A percentile compares a stretch with the other conserved stretches of the same genome.
phyloP scores from a whole-genome alignment of 2,329 filamentous ascomycete species.

The Pyrenochaeta sp. region DNA sequence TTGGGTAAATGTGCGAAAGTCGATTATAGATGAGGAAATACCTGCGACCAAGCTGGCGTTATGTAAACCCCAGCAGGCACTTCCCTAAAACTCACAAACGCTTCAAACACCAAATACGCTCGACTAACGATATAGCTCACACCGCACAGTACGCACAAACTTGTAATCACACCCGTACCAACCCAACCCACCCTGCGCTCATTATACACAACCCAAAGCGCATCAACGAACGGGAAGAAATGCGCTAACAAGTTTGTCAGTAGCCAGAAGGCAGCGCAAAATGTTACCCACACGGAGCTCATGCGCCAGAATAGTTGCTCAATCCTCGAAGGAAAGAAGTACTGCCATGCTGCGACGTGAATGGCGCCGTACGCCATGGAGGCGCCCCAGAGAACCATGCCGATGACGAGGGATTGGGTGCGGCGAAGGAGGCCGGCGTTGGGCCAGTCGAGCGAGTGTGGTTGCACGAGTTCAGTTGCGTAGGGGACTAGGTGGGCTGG shows the following conservation, averaged over 20 bases:
- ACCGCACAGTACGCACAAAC: too few species aligned
- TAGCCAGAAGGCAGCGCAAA: constrained; percentile 28
- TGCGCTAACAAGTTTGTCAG: constrained; percentile 20
- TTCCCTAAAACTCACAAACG: too few species aligned
- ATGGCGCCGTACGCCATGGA: constrained; percentile 32
- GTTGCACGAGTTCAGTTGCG: neutral
- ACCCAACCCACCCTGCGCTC: too few species aligned
- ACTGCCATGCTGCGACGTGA: constrained; percentile 30
- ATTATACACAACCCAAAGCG: too few species aligned
- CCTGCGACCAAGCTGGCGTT: too few species aligned
- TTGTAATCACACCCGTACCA: too few species aligned
- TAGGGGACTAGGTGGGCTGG: neutral
- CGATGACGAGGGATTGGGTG: constrained; percentile 17
- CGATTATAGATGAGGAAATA: too few species aligned
- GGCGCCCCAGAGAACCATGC: too few species aligned
- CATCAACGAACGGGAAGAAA: constrained; percentile 13
- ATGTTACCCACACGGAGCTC: constrained; percentile 23
- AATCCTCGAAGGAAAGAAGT: constrained; percentile 21
- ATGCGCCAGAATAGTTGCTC: constrained; percentile 29
- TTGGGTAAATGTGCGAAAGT: too few species aligned
- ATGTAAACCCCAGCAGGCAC: too few species aligned
- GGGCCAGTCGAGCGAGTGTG: constrained; percentile 23
- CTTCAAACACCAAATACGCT: too few species aligned
- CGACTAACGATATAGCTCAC: too few species aligned
- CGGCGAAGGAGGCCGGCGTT: constrained; percentile 25